Evolutionary conservation across 2,329 filamentous ascomycete genomes (phyloP), one percentile per base, ranked within the genome.

Genomic region (Verticillium zaregamsianum): DNA sequence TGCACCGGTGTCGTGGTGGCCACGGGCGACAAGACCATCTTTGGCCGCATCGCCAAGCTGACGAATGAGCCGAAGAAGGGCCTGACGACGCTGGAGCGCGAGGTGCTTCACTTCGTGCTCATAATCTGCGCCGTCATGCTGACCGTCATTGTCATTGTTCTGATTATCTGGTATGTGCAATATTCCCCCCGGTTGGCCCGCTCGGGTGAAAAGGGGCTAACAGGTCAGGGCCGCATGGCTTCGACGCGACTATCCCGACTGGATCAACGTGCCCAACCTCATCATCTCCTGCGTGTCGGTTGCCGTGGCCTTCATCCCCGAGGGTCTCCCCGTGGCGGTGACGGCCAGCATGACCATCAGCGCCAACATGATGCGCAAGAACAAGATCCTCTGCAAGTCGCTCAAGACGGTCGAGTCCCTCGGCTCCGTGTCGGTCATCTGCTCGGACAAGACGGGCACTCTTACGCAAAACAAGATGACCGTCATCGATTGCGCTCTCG

Each of bases 391-490:
- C 60, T 84, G 89, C 35, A 81, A 86, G 65, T 87, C 89, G 68
- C 78, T 91, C 55, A 86, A 86, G 3, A 86, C 87, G 0, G 80
- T 91, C 0, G 89, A 91, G 68, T 87, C 88, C 14, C 80, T 91
- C 2, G 89, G 89, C 15, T 87, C 86, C 55, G 87, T 91, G 28
- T 90, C 87, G 61, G 86, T 90, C 69, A 89, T 91, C 68, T 91
- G 88, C 74, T 90, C 87, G 25, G 88, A 90, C 75, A 90, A 90
- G 74, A 91, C 88, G 0, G 89, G 89, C n/a, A 91, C 89, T 0
- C 76, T 89, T 15, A 89, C 87, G 0, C 84, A 88, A 67, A 85
- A 88, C 39, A 87, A 86, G 67, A 90, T 90, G 88, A 86, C 90
- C 65, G 85, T 88, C 12, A 70, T 71, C 15, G 75, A 73, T 62